Evolutionary conservation across 148 eudicot species (phyloP), one percentile per base, ranked within the genome.

Genomic region (Heliosperma pusillum): DNA sequence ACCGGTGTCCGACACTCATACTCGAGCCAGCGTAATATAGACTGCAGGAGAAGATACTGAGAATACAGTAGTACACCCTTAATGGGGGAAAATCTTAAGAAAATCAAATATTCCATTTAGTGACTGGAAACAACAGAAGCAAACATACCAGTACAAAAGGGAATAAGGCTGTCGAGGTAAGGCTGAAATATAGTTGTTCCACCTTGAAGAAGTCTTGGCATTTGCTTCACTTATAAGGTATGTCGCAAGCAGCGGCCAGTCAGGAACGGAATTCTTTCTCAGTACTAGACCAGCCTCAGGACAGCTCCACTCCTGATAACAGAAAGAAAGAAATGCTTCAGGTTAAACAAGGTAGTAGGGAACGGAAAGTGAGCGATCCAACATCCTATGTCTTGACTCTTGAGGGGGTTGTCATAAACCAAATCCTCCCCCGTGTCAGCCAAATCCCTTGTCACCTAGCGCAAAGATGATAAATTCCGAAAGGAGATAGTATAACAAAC

Each of bases 121-220:
- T 64, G 52, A 75, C 72, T 25, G 30, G 22, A 30, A 56, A 73
- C 22, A 71, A 61, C 42, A 20, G 70, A 16, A 69, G 29, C 21
- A 50, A 76, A 76, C 89, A 79, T 79, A 95, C 98, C 98, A 95
- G 73, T 95, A 95, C 70, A 95, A 78, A 73, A 95, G 97, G 15
- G 98, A 95, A 86, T 95, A 95, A 8, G 98, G 98, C 63, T 95
- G 98, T 75, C 88, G 85, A 55, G 98, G 98, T 85, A 95, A 90
- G 64, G 98, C 98, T 68, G 96, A 88, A 64, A 95, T 95, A 77
- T 95, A 95, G 77, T 86, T 89, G 78, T 82, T 88, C 98, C 98
- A 95, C 83, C 92, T 90, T 56, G 98, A 95, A 52, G 93, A 84
- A 12, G 78, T 84, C 87, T 66, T 82, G 74, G 85, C 81, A 78